phyloP scores from a whole-genome alignment of 768 basidiomycete genomes.

The Strobilomyces echinocephalus region DNA sequence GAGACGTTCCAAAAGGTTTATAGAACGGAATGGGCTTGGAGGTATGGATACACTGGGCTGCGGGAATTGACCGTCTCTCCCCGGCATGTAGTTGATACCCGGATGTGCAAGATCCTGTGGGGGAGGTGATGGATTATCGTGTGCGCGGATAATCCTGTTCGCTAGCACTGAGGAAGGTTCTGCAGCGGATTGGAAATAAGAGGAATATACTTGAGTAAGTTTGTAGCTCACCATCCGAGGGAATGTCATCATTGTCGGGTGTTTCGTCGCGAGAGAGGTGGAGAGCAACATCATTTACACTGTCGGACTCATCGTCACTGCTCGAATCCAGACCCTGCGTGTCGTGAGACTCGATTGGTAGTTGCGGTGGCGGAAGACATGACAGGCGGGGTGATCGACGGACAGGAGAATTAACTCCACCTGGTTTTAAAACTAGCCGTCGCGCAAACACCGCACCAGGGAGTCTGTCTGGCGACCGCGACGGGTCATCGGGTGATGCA shows the following conservation, averaged over 20 bases:
- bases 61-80: constrained; percentile 17
- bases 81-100: constrained; percentile 13
- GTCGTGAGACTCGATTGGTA: constrained; percentile 14
- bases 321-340: constrained; percentile 18
- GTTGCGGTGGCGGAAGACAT: constrained; percentile 30
- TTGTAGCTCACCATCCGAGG: constrained; percentile 41
- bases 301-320: constrained; percentile 31
- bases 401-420: constrained; percentile 29
- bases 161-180: constrained; percentile 70
- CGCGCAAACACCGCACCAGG: constrained; percentile 33
- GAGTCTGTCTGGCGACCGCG: constrained; percentile 50
- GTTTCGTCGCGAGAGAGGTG: constrained; percentile 40
- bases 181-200: constrained; percentile 19
- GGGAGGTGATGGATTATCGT: constrained; percentile 73
- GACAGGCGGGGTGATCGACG: constrained; percentile 53
- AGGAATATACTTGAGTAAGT: not conserved
- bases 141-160: constrained; percentile 59
- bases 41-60: constrained; percentile 14
- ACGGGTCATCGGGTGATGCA: constrained; percentile 44
- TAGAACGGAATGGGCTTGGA: constrained; percentile 30
- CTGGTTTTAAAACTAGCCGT: constrained; percentile 26
- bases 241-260: constrained; percentile 42
- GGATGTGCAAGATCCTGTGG: constrained; percentile 29
- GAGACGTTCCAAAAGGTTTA: constrained; percentile 29
- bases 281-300: constrained; percentile 20